Evolutionary conservation across 179 eudicot species (phyloP).

Genomic region (Carnegiea gigantea): DNA sequence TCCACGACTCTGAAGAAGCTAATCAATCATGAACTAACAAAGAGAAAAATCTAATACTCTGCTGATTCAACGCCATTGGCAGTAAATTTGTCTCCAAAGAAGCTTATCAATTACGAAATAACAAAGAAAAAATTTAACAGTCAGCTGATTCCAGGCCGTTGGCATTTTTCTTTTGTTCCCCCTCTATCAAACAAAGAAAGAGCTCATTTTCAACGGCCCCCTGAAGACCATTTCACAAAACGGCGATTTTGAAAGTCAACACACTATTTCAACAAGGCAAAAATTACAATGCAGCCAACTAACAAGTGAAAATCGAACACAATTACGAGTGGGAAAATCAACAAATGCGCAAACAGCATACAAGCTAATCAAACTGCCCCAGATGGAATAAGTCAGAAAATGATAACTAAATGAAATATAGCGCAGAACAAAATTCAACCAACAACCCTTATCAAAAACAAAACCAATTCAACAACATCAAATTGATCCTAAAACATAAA

Average conservation of each 20-base stretch:
- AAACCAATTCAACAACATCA: neutral
- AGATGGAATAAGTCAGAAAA: neutral
- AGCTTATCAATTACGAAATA: neutral
- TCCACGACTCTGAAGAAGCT: neutral
- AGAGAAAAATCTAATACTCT: neutral
- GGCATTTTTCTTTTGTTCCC: neutral
- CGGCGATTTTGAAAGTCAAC: neutral
- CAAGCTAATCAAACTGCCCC: neutral
- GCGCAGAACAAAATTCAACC: neutral
- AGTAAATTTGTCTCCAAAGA: neutral
- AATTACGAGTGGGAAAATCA: neutral
- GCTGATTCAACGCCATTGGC: neutral
- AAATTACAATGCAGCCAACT: neutral
- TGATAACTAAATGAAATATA: neutral
- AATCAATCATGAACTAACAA: neutral
- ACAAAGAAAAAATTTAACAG: neutral
- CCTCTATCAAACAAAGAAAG: neutral
- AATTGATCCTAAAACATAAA: neutral
- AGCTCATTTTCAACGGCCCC: neutral
- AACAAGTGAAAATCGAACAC: neutral
- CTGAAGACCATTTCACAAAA: neutral
- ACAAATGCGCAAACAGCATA: neutral
- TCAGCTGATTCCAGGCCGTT: neutral
- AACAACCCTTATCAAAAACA: neutral
- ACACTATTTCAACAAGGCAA: neutral